Conservation (phyloP, 148 eudicot species). For the Cornus kousa region DNA sequence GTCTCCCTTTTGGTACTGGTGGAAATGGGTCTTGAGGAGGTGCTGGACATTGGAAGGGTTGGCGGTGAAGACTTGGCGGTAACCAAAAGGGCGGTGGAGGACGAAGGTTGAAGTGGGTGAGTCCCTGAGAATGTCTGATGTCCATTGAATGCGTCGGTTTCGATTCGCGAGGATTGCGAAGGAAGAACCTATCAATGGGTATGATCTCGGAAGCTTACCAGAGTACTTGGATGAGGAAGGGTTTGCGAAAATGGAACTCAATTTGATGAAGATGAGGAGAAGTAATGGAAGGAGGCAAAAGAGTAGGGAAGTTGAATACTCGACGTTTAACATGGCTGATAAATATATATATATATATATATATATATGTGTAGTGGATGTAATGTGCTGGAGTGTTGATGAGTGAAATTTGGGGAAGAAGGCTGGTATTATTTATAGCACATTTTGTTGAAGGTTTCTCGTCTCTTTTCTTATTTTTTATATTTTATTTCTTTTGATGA, state of each 20-base stretch:
- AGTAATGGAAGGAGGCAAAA: constrained; percentile 3
- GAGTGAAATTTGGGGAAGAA: no score
- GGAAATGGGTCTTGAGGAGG: constrained; percentile 30
- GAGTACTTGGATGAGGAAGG: neutral
- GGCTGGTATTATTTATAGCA: no score
- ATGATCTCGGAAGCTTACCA: constrained; percentile 21
- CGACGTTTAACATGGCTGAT: neutral
- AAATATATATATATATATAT: no score
- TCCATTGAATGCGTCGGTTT: constrained; percentile 29
- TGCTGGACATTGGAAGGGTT: constrained; percentile 35
- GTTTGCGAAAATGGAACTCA: neutral
- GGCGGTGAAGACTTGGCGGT: constrained; percentile 25
- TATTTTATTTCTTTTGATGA: no score
- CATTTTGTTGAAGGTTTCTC: no score
- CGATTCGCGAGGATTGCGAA: constrained; percentile 19
- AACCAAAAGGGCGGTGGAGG: constrained; percentile 35
- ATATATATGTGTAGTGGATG: no score
- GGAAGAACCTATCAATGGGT: constrained; percentile 33
- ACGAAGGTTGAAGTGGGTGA: constrained; percentile 22
- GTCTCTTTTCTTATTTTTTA: no score
- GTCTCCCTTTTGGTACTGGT: constrained; percentile 31
- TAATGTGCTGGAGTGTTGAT: neutral
- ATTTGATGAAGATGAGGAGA: neutral
- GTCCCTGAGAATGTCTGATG: constrained; percentile 17
- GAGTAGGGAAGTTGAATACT: constrained; percentile 4